Base-by-base conservation (phyloP, 192 early-diverging fungal genomes). In the Jimgerdemannia lactiflua region DNA sequence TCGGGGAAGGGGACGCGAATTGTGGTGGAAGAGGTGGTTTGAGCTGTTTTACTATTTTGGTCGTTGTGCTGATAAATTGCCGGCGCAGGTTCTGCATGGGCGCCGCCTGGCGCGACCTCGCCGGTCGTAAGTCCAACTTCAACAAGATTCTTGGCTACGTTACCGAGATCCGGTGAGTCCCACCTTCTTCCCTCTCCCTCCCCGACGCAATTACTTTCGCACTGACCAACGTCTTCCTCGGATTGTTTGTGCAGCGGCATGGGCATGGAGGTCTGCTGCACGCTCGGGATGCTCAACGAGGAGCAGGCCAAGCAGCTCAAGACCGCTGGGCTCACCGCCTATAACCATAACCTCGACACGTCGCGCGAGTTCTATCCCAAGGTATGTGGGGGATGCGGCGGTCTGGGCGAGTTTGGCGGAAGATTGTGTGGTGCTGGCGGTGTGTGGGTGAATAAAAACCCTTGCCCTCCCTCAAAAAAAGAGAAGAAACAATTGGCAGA, bases 241-340 rank as follows among this genome's bases (percentile, higher is more conserved):
- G 64, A 71, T 69, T 72, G 17, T 29, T 29, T 1, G 29, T 39
- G 17, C 69, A 88, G 88, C 69, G 86, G 85, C 11, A 95, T 95
- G 94, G 92, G 86, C 42, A 95, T 95, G 94, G 94, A 95, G 81
- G 94, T 95, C 29, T 95, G 94, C 87, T 92, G 91, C 80, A 95
- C 94, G 29, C 85, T 95, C 63, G 94, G 94, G 68, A 92, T 95
- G 92, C 83, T 95, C 76, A 88, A 89, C 69, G 85, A 89, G 42
- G 86, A 83, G 18, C 92, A 94, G 79, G 92, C 92, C 19, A 85
- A 89, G 73, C 80, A 87, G 78, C 84, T 95, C 70, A 95, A 95
- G 80, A 89, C 92, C 20, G 93, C 94, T 40, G 94, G 94, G 42
- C 79, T 95, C 79, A 93, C 94, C 29, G 93, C 93, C 20, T 95